These are phyloP conservation scores for Chytriomyces hyalinus DNA, from an alignment of 192 early-diverging fungal genomes.

Conservation along the genomic window DNA sequence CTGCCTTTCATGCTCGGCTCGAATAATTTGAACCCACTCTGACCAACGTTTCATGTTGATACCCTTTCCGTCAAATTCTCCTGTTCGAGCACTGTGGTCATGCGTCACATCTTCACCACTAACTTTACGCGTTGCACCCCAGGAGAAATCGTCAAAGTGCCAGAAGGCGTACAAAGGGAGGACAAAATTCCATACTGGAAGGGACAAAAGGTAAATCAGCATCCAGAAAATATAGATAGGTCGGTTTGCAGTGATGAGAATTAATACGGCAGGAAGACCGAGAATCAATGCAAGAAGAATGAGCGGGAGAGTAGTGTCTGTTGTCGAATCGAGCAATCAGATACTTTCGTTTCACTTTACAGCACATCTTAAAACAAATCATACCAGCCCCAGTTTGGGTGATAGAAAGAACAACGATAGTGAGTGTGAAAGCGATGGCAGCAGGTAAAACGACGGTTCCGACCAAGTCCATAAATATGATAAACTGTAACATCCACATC, in stretches of 20 bases:
- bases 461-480: conserved; percentile 75
- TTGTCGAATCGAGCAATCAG: conserved; percentile 76
- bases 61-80: conserved; percentile 49
- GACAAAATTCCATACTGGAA: conserved; percentile 90
- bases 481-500: conserved; percentile 60
- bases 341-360: background rate
- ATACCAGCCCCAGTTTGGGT: conserved; percentile 49
- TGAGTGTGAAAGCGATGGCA: conserved; percentile 76
- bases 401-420: conserved; percentile 55
- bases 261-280: conserved; percentile 82
- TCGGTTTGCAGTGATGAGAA: conserved; percentile 82
- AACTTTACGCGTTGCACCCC: conserved; percentile 63
- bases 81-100: conserved; percentile 73
- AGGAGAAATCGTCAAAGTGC: conserved; percentile 95
- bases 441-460: conserved; percentile 91
- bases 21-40: conserved; percentile 35
- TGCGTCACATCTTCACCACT: conserved; percentile 53
- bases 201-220: conserved; percentile 71
- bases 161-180: conserved; percentile 88
- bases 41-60: conserved; percentile 40
- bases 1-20: conserved; percentile 32
- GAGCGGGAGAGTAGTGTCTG: conserved; percentile 57
- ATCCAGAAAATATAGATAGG: conserved; percentile 85
- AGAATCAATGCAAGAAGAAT: conserved; percentile 72
- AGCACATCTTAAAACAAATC: too few relatives aligned